These are phyloP conservation scores for Lizonia empirigonia DNA, from an alignment of 2,329 filamentous ascomycete species.

Conservation along the genomic window DNA sequence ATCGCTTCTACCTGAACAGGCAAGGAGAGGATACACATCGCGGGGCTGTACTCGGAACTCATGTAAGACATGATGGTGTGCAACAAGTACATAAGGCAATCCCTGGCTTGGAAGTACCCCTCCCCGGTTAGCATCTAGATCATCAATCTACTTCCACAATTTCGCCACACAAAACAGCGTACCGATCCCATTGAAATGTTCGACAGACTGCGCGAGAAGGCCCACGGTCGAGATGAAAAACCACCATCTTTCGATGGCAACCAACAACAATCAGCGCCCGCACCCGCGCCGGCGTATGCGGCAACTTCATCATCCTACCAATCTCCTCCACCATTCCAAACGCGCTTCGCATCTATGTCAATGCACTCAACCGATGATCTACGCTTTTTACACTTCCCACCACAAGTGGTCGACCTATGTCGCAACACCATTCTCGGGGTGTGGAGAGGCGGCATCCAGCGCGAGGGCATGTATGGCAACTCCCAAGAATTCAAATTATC, in stretches of 20 bases:
- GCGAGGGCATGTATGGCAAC: conserved; percentile 38
- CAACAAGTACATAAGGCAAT: background rate
- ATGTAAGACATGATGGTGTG: background rate
- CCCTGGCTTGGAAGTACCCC: background rate
- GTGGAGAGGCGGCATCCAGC: conserved; percentile 43
- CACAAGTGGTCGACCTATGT: conserved; percentile 32
- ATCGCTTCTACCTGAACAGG: background rate
- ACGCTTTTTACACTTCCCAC: conserved; percentile 48
- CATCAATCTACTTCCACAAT: background rate
- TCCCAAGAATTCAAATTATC: conserved; percentile 48
- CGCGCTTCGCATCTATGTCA: conserved; percentile 32
- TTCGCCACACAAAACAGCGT: background rate
- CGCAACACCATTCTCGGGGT: conserved; percentile 28
- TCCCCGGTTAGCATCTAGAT: background rate
- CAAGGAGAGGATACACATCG: background rate
- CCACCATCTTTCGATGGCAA: conserved; percentile 6
- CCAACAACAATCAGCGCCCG: conserved; percentile 2
- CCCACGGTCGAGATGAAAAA: conserved; percentile 19
- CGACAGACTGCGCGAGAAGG: conserved; percentile 22
- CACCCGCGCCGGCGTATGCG: conserved; percentile 17
- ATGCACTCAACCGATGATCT: conserved; percentile 31
- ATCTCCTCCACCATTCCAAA: conserved; percentile 22
- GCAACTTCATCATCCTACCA: conserved; percentile 17
- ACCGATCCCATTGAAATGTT: conserved; percentile 9
- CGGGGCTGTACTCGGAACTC: background rate